These are phyloP conservation scores for Mycosarcoma maydis DNA, from an alignment of 1,284 basidiomycete species.

Conservation along the genomic window DNA sequence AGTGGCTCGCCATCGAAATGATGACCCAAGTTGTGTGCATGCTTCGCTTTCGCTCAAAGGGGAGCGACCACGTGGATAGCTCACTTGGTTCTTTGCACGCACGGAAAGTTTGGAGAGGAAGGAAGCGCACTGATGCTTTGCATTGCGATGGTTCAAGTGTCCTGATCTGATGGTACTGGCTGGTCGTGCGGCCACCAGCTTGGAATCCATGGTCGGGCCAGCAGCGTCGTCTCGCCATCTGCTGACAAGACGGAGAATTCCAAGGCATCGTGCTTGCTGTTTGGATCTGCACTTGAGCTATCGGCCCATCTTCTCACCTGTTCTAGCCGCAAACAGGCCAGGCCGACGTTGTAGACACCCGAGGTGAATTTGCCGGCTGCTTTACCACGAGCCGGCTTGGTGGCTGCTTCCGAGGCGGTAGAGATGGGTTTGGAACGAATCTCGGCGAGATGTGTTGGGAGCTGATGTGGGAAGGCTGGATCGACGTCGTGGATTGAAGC, in stretches of 20 bases:
- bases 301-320: conserved; percentile 50
- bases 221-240: conserved; percentile 30
- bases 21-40: no score
- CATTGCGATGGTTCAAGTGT: not conserved
- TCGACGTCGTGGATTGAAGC: conserved; percentile 8
- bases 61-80: no score
- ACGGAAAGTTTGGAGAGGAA: no score
- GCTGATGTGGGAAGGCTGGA: not conserved
- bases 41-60: no score
- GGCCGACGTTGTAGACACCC: conserved; percentile 57
- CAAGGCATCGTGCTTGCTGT: conserved; percentile 16
- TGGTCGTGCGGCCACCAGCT: conserved; percentile 49
- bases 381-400: conserved; percentile 34
- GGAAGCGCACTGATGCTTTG: not conserved
- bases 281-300: conserved; percentile 6
- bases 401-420: not conserved
- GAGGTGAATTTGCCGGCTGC: conserved; percentile 59
- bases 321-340: conserved; percentile 56
- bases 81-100: no score
- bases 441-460: conserved; percentile 31
- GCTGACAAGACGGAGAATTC: conserved; percentile 21
- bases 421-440: conserved; percentile 31
- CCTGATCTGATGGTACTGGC: not conserved
- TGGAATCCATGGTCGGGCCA: conserved; percentile 51
- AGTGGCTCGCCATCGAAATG: not conserved